Evolutionary conservation across 371 early-diverging fungal genomes (phyloP).

Genomic region (Mucor ambiguus): DNA sequence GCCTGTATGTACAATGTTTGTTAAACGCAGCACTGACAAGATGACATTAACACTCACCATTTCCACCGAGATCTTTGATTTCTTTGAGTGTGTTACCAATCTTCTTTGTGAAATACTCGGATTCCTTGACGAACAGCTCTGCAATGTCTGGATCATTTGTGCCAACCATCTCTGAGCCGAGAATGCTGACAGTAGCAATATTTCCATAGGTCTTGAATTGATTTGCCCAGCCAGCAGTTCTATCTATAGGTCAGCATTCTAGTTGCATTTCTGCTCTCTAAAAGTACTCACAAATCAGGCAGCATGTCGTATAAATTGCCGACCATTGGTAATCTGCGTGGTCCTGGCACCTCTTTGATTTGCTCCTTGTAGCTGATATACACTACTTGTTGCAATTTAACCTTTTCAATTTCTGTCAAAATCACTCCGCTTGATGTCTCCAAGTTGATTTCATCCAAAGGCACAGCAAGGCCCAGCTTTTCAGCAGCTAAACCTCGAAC

Average conservation of each 20-base stretch:
- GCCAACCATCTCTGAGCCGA: constrained; percentile 14
- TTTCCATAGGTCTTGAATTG: constrained; percentile 30
- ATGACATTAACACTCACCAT: constrained; percentile 8
- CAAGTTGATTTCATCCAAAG: constrained; percentile 11
- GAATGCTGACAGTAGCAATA: constrained; percentile 19
- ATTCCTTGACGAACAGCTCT: constrained; percentile 34
- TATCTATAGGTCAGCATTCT: not conserved
- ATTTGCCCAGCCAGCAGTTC: constrained; percentile 18
- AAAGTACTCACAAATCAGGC: constrained; percentile 29
- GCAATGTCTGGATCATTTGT: constrained; percentile 43
- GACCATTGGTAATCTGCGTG: constrained; percentile 25
- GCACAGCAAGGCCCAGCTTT: constrained; percentile 19
- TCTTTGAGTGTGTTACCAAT: constrained; percentile 22
- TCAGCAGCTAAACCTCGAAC: constrained; percentile 25
- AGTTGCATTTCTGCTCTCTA: not conserved
- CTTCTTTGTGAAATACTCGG: constrained; percentile 44
- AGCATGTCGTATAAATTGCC: constrained; percentile 37
- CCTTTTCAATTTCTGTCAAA: constrained; percentile 20
- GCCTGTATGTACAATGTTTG: not conserved
- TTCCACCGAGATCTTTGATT: constrained; percentile 37
- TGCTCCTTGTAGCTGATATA: constrained; percentile 16
- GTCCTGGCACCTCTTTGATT: constrained; percentile 27
- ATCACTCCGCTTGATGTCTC: constrained; percentile 9
- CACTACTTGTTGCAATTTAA: constrained; percentile 23
- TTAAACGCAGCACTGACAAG: not conserved